Conservation (phyloP, 1,139 yeast species). For the Hyphopichia buzzinii region DNA sequence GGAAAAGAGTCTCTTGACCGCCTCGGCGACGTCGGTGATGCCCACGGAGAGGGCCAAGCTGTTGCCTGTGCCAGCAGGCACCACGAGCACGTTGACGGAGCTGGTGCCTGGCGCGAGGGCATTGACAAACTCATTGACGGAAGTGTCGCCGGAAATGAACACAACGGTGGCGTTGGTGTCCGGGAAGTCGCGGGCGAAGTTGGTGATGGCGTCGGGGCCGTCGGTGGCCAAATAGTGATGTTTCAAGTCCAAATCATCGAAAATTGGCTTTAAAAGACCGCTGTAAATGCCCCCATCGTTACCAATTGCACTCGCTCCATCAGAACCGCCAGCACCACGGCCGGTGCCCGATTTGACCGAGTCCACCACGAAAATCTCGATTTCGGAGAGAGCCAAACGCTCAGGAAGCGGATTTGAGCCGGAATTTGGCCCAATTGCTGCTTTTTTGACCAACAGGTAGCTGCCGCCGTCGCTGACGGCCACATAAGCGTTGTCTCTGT, state of each 20-base stretch:
- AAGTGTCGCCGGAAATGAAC: constrained; percentile 83
- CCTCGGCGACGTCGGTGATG: constrained; percentile 32
- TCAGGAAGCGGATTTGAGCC: constrained; percentile 2
- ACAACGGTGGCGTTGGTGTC: constrained; percentile 40
- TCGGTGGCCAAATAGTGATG: constrained; percentile 43
- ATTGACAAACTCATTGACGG: constrained; percentile 74
- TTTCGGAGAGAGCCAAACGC: neutral
- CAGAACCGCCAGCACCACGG: constrained; percentile 20
- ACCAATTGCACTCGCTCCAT: constrained; percentile 9
- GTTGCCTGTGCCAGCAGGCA: constrained; percentile 89
- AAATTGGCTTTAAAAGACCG: constrained; percentile 44
- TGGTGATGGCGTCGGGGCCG: constrained; percentile 27
- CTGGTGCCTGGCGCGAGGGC: constrained; percentile 23
- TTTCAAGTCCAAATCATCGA: constrained; percentile 29
- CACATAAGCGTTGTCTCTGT: too few relatives aligned
- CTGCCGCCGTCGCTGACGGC: neutral
- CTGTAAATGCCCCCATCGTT: constrained; percentile 45
- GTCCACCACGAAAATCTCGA: constrained; percentile 34
- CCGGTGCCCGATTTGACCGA: constrained; percentile 60
- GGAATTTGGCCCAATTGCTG: neutral
- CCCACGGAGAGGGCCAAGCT: constrained; percentile 69
- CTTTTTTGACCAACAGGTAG: neutral
- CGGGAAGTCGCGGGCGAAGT: constrained; percentile 30
- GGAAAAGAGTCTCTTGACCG: constrained; percentile 43
- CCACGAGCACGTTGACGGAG: constrained; percentile 37